Evolutionary conservation across 257 asterid species (phyloP), one percentile per base, ranked within the genome.

Genomic region (Solanum ossicruentum): DNA sequence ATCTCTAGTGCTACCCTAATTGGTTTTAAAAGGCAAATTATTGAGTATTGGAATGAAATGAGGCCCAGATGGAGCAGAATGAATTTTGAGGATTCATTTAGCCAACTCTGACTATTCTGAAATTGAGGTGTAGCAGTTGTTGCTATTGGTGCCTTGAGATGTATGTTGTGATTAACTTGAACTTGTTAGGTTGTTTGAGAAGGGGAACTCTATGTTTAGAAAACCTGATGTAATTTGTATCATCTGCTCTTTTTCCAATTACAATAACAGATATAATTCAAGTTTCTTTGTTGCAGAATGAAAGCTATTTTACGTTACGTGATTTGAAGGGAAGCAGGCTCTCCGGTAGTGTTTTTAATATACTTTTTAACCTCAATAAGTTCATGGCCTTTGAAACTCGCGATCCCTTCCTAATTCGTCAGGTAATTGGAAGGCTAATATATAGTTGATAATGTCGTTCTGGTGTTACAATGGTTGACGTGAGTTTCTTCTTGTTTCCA

Each of bases 301-400:
- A 95, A 88, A 91, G 94, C 91, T 95, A 92, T 85, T 88, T 97
- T 81, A 95, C 96, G 3, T 86, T 95, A 87, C 93, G 85, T 52
- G 99, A 97, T 91, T 91, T 97, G 67, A 97, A 94, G 90, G 96
- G 98, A 84, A 92, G 93, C 93, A 95, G 88, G 87, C 95, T 97
- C 54, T 92, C 98, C 16, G 95, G 99, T 91, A 93, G 98, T 86
- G 93, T 95, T 67, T 95, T 97, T 84, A 97, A 97, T 88, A 92
- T 97, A 81, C 98, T 97, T 85, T 97, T 97, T 89, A 95, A 97
- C 94, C 98, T 97, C 83, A 97, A 97, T 85, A 97, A 97, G 91
- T 95, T 97, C 92, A 94, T 97, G 98, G 98, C 99, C 36, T 97
- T 97, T 89, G 99, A 97, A 91, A 97, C 98, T 71, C 98, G 99